Percentiles rank a stretch among this genome's conserved stretches.
phyloP scores from a whole-genome alignment of 176 grass and related monocot species.

The Eleusine indica region DNA sequence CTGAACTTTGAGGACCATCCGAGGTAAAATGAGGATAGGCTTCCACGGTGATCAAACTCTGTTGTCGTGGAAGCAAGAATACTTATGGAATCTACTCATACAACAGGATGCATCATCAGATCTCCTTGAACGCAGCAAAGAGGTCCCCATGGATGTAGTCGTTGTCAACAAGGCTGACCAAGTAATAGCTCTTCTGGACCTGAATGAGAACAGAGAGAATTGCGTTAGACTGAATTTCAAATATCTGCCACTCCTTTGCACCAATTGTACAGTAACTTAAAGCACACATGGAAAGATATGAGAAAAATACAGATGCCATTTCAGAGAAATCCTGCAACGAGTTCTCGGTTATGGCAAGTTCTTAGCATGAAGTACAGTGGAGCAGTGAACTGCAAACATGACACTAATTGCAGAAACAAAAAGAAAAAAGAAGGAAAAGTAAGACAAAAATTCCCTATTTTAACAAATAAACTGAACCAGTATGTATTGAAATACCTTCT shows the following conservation, averaged over 20 bases:
- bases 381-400: not conserved
- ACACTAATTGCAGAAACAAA: not conserved
- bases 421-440: not conserved
- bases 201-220: slow-evolving; percentile 33
- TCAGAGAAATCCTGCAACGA: not conserved
- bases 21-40: slow-evolving; percentile 9
- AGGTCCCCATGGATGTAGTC: slow-evolving; percentile 73
- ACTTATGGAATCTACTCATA: slow-evolving; percentile 1
- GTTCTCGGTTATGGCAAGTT: not conserved
- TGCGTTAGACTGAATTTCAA: not conserved
- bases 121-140: slow-evolving; percentile 69
- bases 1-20: not conserved
- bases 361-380: not conserved
- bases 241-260: not conserved
- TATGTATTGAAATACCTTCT: slow-evolving; percentile 54
- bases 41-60: not conserved
- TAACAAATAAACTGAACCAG: not conserved
- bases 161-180: slow-evolving; percentile 87
- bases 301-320: not conserved
- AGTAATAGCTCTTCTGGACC: slow-evolving; percentile 65
- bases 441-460: not conserved
- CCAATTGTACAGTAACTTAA: not conserved
- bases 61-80: slow-evolving; percentile 17
- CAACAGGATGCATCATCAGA: slow-evolving; percentile 41
- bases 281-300: not conserved